Evolutionary conservation across 495 filamentous ascomycete genomes (phyloP).

Genomic region (Xylaria intraflava): DNA sequence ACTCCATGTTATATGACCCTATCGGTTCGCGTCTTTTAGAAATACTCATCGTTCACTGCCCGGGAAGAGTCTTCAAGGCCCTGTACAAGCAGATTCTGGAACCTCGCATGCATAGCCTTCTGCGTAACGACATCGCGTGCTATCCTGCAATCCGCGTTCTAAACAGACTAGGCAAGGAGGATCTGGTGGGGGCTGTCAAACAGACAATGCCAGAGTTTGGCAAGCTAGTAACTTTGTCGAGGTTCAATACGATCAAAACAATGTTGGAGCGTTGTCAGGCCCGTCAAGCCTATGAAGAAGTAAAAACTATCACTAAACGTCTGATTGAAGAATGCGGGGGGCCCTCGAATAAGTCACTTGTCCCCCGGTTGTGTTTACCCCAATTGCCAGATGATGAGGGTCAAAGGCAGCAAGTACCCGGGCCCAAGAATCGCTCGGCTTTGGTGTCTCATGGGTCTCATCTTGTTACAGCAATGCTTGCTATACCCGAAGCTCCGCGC

Average conservation of each 20-base stretch:
- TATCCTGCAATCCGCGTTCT: conserved; percentile 77
- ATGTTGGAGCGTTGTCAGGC: conserved; percentile 75
- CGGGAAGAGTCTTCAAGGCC: conserved; percentile 82
- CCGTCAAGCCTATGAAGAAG: conserved; percentile 51
- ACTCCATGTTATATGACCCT: conserved; percentile 77
- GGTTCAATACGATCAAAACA: conserved; percentile 69
- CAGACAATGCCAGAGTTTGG: conserved; percentile 62
- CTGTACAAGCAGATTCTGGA: conserved; percentile 69
- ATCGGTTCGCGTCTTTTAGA: conserved; percentile 87
- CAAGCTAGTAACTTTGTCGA: conserved; percentile 61
- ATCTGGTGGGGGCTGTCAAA: conserved; percentile 62
- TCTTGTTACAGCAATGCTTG: conserved; percentile 34
- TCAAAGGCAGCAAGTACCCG: conserved; percentile 29
- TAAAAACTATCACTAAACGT: conserved; percentile 52
- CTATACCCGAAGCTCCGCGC: conserved; percentile 34
- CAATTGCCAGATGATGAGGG: conserved; percentile 31
- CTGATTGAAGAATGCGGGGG: conserved; percentile 53
- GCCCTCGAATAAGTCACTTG: conserved; percentile 43
- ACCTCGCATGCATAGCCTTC: conserved; percentile 64
- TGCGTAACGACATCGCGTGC: conserved; percentile 81
- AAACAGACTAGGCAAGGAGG: conserved; percentile 76
- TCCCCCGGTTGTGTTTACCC: conserved; percentile 53
- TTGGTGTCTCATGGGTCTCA: conserved; percentile 41
- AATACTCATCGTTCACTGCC: conserved; percentile 68
- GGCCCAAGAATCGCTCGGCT: conserved; percentile 36